Percentiles rank a stretch among this genome's conserved stretches.
Conservation (phyloP, 495 filamentous ascomycete genomes). For the Chlorociboria aeruginascens region DNA sequence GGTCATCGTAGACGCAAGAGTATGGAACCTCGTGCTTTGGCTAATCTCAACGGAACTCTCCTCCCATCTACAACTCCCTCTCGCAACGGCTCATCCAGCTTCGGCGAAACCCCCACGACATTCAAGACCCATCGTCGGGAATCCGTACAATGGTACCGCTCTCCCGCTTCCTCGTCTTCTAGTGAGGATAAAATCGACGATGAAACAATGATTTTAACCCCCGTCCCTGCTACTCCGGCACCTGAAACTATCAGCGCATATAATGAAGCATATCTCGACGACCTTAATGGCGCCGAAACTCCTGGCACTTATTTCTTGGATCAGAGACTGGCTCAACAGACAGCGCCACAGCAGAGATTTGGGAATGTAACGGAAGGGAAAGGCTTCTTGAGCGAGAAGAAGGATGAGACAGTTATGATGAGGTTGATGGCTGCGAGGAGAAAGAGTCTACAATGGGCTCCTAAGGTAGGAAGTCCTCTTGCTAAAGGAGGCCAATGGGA, state of each 20-base stretch:
- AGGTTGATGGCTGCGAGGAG: slow-evolving; percentile 62
- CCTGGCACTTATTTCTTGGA: slow-evolving; percentile 20
- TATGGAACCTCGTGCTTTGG: slow-evolving; percentile 76
- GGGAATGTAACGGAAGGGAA: slow-evolving; percentile 18
- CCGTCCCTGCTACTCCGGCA: slow-evolving; percentile 41
- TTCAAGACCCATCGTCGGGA: slow-evolving; percentile 34
- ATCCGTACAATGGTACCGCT: slow-evolving; percentile 38
- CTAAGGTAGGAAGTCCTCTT: slow-evolving; percentile 66
- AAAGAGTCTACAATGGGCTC: slow-evolving; percentile 75
- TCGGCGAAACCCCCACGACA: slow-evolving; percentile 20
- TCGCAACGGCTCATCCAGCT: slow-evolving; percentile 14
- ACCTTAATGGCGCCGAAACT: slow-evolving; percentile 13
- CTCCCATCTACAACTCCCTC: slow-evolving; percentile 24
- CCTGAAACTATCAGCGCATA: slow-evolving; percentile 33
- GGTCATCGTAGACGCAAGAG: slow-evolving; percentile 73
- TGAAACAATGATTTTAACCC: slow-evolving; percentile 29
- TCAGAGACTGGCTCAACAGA: slow-evolving; percentile 52
- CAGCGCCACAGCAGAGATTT: slow-evolving; percentile 56
- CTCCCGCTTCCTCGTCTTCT: slow-evolving; percentile 15
- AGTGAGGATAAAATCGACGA: slow-evolving; percentile 26
- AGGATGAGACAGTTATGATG: slow-evolving; percentile 40
- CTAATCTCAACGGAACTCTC: slow-evolving; percentile 59
- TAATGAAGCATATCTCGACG: slow-evolving; percentile 4
- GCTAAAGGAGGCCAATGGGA: slow-evolving; percentile 23
- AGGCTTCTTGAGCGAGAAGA: slow-evolving; percentile 27